A percentile compares a stretch with the other conserved stretches of the same genome.
Conservation (phyloP, 768 basidiomycete species). For the Podaxis mareebaensis region DNA sequence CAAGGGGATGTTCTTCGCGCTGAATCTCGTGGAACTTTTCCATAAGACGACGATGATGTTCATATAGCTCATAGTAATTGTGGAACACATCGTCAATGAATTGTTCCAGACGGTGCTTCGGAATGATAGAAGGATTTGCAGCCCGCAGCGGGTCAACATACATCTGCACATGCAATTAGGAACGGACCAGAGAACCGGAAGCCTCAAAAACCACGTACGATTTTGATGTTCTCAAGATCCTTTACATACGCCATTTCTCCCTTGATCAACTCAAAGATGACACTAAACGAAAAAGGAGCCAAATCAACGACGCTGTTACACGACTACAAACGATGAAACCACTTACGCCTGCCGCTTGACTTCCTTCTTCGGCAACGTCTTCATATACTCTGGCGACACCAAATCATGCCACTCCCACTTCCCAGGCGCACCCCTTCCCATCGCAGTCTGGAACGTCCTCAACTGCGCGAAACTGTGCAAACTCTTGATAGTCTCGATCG, state of each 20-base stretch:
- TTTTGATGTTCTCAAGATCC: slow-evolving; percentile 84
- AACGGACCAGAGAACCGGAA: background rate
- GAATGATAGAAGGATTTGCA: slow-evolving; percentile 77
- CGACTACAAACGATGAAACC: background rate
- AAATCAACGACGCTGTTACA: background rate
- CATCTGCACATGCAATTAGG: slow-evolving; percentile 15
- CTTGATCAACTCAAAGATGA: slow-evolving; percentile 94
- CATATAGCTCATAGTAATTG: slow-evolving; percentile 77
- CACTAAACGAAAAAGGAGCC: slow-evolving; percentile 39
- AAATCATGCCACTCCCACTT: slow-evolving; percentile 93
- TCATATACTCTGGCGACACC: slow-evolving; percentile 63
- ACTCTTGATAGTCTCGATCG: slow-evolving; percentile 79
- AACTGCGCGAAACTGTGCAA: slow-evolving; percentile 81
- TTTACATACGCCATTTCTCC: slow-evolving; percentile 95
- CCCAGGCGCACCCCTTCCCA: slow-evolving; percentile 75
- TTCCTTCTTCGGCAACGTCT: slow-evolving; percentile 68
- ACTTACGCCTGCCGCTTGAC: slow-evolving; percentile 41
- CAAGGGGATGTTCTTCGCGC: slow-evolving; percentile 80
- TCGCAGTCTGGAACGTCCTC: slow-evolving; percentile 86
- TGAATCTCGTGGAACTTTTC: slow-evolving; percentile 85
- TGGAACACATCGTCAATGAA: slow-evolving; percentile 91
- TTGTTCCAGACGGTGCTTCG: slow-evolving; percentile 62
- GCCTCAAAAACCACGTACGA: slow-evolving; percentile 44
- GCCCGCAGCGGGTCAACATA: slow-evolving; percentile 53
- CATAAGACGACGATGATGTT: slow-evolving; percentile 74